These are phyloP conservation scores for Antrodiella citrinella DNA, from an alignment of 768 basidiomycete genomes.

Conservation along the genomic window DNA sequence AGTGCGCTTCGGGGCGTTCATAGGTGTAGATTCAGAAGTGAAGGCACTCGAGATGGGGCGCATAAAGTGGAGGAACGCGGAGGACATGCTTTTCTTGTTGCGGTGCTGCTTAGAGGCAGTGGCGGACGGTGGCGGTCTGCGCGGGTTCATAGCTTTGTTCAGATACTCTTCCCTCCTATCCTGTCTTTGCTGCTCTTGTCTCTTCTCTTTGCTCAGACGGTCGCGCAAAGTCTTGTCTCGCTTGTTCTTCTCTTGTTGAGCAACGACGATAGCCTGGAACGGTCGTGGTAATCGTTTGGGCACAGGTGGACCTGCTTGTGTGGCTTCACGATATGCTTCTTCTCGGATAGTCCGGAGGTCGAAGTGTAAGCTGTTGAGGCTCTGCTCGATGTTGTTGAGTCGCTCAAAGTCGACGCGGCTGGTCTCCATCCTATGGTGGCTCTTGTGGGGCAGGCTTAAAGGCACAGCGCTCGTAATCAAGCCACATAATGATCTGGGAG, in stretches of 20 bases:
- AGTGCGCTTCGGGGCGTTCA: conserved; percentile 40
- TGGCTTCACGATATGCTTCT: conserved; percentile 60
- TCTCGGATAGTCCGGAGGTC: conserved; percentile 70
- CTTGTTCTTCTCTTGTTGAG: conserved; percentile 76
- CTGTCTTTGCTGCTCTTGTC: conserved; percentile 60
- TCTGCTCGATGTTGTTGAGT: conserved; percentile 67
- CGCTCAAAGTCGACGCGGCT: conserved; percentile 68
- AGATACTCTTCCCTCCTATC: conserved; percentile 73
- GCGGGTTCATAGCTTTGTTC: conserved; percentile 59
- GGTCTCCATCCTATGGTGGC: conserved; percentile 43
- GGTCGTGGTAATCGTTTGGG: conserved; percentile 47
- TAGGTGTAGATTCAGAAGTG: conserved; percentile 49
- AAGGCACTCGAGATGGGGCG: conserved; percentile 86
- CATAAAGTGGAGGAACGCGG: conserved; percentile 79
- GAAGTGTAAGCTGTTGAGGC: conserved; percentile 51
- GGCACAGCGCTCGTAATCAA: conserved; percentile 49
- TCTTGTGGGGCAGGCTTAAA: conserved; percentile 34
- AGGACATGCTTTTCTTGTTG: conserved; percentile 83
- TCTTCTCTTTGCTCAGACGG: conserved; percentile 67
- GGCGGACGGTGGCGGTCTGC: conserved; percentile 40
- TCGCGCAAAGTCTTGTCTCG: conserved; percentile 65
- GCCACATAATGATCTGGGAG: conserved; percentile 53
- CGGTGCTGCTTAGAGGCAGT: conserved; percentile 60
- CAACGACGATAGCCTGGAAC: conserved; percentile 54
- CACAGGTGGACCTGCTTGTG: conserved; percentile 31